These are phyloP conservation scores for Nectriaceae sp. DNA, from an alignment of 2,329 filamentous ascomycete species.

Conservation along the genomic window DNA sequence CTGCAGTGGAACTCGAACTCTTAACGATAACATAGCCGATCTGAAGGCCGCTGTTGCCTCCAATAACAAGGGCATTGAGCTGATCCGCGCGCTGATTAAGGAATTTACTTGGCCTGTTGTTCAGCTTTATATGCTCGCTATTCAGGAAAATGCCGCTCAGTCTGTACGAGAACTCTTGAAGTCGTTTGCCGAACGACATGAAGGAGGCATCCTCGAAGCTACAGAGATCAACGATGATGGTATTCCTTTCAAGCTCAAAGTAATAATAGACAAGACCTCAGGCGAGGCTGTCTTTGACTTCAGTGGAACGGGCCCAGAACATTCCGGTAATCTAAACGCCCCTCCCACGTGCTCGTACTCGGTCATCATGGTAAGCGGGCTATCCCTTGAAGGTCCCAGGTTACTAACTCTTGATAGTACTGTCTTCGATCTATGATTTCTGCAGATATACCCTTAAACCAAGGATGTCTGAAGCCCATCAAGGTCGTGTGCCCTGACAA, in stretches of 20 bases:
- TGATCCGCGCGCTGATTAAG: conserved; percentile 72
- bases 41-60: conserved; percentile 84
- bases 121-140: conserved; percentile 80
- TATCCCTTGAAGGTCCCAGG: conserved; percentile 13
- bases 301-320: conserved; percentile 31
- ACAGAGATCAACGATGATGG: conserved; percentile 87
- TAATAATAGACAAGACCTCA: conserved; percentile 72
- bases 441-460: conserved; percentile 37
- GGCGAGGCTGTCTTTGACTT: conserved; percentile 71
- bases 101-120: conserved; percentile 80
- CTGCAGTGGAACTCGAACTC: conserved; percentile 63
- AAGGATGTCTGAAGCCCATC: conserved; percentile 51
- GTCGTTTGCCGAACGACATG: conserved; percentile 67
- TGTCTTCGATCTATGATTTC: conserved; percentile 35
- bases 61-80: conserved; percentile 79
- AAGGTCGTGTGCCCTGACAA: conserved; percentile 29
- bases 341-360: conserved; percentile 28
- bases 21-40: conserved; percentile 83
- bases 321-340: conserved; percentile 33
- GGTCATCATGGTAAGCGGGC: conserved; percentile 28
- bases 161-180: conserved; percentile 76
- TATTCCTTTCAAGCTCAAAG: conserved; percentile 71
- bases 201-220: conserved; percentile 70
- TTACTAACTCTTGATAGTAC: conserved; percentile 15
- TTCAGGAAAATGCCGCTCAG: conserved; percentile 78